Evolutionary conservation across 495 filamentous ascomycete species (phyloP).

Genomic region (Aspergillus biplanus): DNA sequence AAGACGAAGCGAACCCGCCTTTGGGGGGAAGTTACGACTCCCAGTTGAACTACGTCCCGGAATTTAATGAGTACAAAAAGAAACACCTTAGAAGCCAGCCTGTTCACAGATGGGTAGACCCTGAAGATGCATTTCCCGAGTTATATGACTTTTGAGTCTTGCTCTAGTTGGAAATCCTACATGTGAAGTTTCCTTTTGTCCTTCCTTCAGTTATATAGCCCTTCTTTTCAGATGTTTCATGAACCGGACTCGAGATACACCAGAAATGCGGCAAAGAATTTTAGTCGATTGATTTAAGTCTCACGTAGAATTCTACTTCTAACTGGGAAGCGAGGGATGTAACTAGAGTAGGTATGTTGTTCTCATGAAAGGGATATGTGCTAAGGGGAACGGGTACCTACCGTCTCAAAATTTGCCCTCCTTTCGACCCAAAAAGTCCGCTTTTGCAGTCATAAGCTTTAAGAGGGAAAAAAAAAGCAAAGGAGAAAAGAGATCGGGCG

Average conservation of each 20-base stretch:
- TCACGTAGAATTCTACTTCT: too few relatives aligned
- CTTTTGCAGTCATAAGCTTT: too few relatives aligned
- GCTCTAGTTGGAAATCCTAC: background rate
- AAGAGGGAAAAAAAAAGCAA: too few relatives aligned
- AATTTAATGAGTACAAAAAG: constrained; percentile 36
- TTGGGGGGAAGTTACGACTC: constrained; percentile 66
- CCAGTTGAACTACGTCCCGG: constrained; percentile 36
- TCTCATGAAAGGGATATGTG: too few relatives aligned
- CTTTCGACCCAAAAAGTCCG: too few relatives aligned
- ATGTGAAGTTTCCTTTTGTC: background rate
- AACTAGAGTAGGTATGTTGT: too few relatives aligned
- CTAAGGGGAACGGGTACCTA: too few relatives aligned
- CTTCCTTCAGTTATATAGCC: background rate
- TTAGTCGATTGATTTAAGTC: background rate
- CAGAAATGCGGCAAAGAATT: background rate
- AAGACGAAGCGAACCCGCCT: constrained; percentile 67
- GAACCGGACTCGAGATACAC: background rate
- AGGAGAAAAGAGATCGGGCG: background rate
- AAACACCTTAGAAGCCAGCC: constrained; percentile 22
- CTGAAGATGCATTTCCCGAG: background rate
- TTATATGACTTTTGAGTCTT: background rate
- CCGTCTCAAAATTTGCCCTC: too few relatives aligned
- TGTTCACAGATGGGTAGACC: constrained; percentile 3
- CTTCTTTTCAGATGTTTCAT: background rate
- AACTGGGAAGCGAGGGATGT: too few relatives aligned